Evolutionary conservation across 179 eudicot species (phyloP).

Genomic region (Pouteria campechiana): DNA sequence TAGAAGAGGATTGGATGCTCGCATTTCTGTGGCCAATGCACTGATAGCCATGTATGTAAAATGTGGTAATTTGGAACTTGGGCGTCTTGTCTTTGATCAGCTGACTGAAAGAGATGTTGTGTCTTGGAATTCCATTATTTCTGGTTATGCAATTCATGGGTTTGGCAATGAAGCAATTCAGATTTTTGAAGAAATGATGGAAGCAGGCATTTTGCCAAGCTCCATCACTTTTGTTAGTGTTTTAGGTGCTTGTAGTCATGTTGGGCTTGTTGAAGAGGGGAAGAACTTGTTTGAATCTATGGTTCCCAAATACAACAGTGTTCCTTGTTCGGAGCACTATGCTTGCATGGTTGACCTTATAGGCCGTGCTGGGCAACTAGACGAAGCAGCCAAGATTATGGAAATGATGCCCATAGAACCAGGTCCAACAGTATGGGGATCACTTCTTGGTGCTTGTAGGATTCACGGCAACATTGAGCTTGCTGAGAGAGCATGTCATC

Average conservation of each 20-base stretch:
- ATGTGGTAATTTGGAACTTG: slow-evolving; percentile 56
- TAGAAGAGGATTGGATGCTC: slow-evolving; percentile 28
- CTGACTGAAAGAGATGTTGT: slow-evolving; percentile 59
- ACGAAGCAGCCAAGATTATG: slow-evolving; percentile 46
- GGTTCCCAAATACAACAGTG: slow-evolving; percentile 26
- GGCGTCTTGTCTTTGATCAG: slow-evolving; percentile 37
- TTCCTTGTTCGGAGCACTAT: slow-evolving; percentile 49
- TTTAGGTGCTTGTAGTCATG: slow-evolving; percentile 65
- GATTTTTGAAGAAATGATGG: slow-evolving; percentile 49
- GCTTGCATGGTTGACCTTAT: slow-evolving; percentile 60
- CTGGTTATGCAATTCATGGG: slow-evolving; percentile 78
- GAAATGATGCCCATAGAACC: slow-evolving; percentile 43
- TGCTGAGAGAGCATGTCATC: slow-evolving; percentile 49
- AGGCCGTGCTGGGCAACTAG: slow-evolving; percentile 51
- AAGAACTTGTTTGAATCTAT: slow-evolving; percentile 43
- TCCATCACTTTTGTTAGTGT: slow-evolving; percentile 47
- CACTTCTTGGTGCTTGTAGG: slow-evolving; percentile 65
- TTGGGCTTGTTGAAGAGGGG: slow-evolving; percentile 48
- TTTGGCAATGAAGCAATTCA: slow-evolving; percentile 50
- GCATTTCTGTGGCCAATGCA: slow-evolving; percentile 54
- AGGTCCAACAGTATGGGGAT: slow-evolving; percentile 58
- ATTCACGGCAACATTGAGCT: slow-evolving; percentile 56
- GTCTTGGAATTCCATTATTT: slow-evolving; percentile 67
- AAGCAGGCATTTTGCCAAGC: slow-evolving; percentile 40
- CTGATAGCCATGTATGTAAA: slow-evolving; percentile 73